phyloP scores from a whole-genome alignment of 345 rosid species.

The Eucalyptus regnans region DNA sequence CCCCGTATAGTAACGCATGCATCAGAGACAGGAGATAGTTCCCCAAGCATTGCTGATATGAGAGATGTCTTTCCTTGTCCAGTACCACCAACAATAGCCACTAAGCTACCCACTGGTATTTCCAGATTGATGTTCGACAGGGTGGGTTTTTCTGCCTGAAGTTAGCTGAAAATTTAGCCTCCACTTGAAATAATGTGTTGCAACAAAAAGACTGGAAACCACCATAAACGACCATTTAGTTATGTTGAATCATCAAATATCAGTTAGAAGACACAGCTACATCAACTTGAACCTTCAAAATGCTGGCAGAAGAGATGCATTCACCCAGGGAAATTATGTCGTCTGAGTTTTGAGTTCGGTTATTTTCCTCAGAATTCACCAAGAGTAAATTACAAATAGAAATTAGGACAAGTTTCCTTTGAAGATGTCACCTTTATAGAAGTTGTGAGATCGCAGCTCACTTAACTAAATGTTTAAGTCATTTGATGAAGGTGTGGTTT shows the following conservation, averaged over 20 bases:
- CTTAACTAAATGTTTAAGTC: neutral
- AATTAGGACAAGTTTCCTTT: neutral
- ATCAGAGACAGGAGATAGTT: constrained; percentile 43
- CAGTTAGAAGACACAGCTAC: neutral
- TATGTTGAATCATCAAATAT: neutral
- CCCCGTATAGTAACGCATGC: constrained; percentile 62
- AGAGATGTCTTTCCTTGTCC: constrained; percentile 98
- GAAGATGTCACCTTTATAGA: neutral
- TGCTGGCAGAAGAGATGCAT: neutral
- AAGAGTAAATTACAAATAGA: neutral
- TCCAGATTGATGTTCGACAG: constrained; percentile 67
- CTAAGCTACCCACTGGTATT: constrained; percentile 63
- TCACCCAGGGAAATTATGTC: neutral
- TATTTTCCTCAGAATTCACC: neutral
- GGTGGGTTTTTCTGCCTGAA: constrained; percentile 52
- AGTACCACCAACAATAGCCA: constrained; percentile 89
- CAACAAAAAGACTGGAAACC: neutral
- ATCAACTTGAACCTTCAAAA: neutral
- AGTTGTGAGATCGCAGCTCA: neutral
- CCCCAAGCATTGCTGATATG: constrained; percentile 93
- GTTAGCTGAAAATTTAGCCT: neutral
- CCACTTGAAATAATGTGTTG: neutral
- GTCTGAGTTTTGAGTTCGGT: neutral
- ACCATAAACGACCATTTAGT: neutral
- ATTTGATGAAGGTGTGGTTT: neutral